A percentile compares a stretch with the other conserved stretches of the same genome.
These are phyloP conservation scores for Boletus reticulatus DNA, from an alignment of 768 basidiomycete species.

Conservation along the genomic window DNA sequence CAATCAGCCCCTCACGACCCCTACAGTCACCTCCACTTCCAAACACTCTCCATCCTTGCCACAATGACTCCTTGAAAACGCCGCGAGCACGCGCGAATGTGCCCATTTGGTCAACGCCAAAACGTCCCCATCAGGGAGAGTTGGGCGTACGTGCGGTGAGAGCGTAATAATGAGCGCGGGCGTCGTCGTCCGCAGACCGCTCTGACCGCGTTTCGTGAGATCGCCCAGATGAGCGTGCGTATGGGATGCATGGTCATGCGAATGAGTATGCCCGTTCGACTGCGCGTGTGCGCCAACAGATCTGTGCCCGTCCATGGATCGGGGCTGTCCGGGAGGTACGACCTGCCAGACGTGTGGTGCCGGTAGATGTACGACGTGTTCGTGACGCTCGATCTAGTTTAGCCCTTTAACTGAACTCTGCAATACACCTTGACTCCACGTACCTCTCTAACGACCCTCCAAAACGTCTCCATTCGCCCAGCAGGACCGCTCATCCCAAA, in stretches of 20 bases:
- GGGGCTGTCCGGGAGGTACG: conserved; percentile 40
- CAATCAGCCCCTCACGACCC: conserved; percentile 58
- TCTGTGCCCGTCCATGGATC: conserved; percentile 1
- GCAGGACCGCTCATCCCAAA: conserved; percentile 28
- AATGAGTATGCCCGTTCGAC: conserved; percentile 13
- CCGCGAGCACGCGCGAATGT: conserved; percentile 61
- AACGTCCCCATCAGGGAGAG: conserved; percentile 68
- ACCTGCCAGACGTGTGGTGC: conserved; percentile 91
- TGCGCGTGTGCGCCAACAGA: neutral
- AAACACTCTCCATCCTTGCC: conserved; percentile 27
- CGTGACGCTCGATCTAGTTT: conserved; percentile 75
- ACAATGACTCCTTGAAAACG: conserved; percentile 40
- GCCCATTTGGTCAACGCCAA: conserved; percentile 74
- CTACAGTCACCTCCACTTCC: conserved; percentile 70
- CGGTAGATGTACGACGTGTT: conserved; percentile 77
- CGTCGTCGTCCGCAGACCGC: conserved; percentile 14
- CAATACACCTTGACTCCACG: conserved; percentile 16
- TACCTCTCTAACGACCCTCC: conserved; percentile 81
- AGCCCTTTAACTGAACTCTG: neutral
- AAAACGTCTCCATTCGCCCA: conserved; percentile 78
- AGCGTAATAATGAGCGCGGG: conserved; percentile 71
- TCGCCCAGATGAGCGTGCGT: neutral
- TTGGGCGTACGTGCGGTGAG: conserved; percentile 69
- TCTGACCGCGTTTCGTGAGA: conserved; percentile 3
- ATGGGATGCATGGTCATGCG: conserved; percentile 4